Evolutionary conservation across 2,329 filamentous ascomycete genomes (phyloP).

Genomic region (Onygenales sp.): DNA sequence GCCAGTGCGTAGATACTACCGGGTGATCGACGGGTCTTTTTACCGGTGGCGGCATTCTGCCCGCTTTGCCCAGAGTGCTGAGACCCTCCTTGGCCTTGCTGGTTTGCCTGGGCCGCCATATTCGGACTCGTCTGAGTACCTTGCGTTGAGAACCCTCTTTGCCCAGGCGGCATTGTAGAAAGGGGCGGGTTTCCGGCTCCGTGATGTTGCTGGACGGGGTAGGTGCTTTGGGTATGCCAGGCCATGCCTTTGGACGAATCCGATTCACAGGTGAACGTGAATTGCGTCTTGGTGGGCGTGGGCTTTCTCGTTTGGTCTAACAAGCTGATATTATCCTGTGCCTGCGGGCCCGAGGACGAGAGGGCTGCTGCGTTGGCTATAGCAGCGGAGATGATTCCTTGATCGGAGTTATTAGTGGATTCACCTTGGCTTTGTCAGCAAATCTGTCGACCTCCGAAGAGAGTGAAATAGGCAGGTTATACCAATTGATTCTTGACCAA

Average conservation of each 20-base stretch:
- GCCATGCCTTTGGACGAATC: constrained; percentile 71
- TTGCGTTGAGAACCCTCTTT: constrained; percentile 40
- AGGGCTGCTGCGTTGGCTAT: constrained; percentile 79
- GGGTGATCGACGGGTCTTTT: constrained; percentile 56
- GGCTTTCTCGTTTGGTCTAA: constrained; percentile 58
- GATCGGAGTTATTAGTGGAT: constrained; percentile 35
- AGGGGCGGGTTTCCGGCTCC: constrained; percentile 25
- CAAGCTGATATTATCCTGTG: constrained; percentile 70
- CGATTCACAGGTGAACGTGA: constrained; percentile 93
- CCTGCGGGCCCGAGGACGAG: constrained; percentile 47
- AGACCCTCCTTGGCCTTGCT: constrained; percentile 22
- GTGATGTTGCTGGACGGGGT: constrained; percentile 29
- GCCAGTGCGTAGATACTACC: constrained; percentile 65
- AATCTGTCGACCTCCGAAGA: constrained; percentile 7
- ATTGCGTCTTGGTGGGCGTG: constrained; percentile 69
- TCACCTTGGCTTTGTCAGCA: constrained; percentile 19
- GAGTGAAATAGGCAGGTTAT: constrained; percentile 7
- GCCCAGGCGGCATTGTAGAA: constrained; percentile 21
- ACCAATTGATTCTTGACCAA: constrained; percentile 25
- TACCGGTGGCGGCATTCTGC: constrained; percentile 40
- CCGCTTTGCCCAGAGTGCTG: constrained; percentile 31
- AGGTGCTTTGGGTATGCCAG: constrained; percentile 54
- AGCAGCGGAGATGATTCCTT: constrained; percentile 84
- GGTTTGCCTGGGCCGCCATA: constrained; percentile 28
- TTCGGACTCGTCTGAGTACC: constrained; percentile 48